Percentiles rank a stretch among this genome's conserved stretches.
Evolutionary conservation across 345 rosid genomes (phyloP).

Genomic region (Moricandia arvensis): DNA sequence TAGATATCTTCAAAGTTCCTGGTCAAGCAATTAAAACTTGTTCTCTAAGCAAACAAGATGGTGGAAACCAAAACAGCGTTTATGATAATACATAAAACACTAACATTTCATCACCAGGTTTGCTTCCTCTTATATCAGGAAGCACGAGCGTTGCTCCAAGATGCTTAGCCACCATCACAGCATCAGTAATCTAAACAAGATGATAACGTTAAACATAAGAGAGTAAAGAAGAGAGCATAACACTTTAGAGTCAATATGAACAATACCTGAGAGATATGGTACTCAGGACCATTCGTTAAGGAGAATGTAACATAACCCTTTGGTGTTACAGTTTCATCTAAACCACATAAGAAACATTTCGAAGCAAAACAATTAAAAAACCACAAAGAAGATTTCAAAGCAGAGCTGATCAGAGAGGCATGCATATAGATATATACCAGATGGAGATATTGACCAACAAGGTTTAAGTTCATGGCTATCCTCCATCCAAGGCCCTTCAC

Average conservation of each 20-base stretch:
- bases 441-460: conserved; percentile 62
- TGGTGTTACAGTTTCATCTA: conserved; percentile 38
- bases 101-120: conserved; percentile 83
- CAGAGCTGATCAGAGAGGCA: neutral
- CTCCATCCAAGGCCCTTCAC: conserved; percentile 66
- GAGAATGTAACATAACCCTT: conserved; percentile 89
- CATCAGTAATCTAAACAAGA: conserved; percentile 65
- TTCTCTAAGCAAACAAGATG: neutral
- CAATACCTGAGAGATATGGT: conserved; percentile 93
- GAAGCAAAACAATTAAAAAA: neutral
- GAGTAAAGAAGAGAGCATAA: neutral
- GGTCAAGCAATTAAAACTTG: conserved; percentile 12
- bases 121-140: conserved; percentile 93
- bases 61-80: neutral
- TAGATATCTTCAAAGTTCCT: conserved; percentile 93
- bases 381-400: neutral
- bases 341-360: conserved; percentile 14
- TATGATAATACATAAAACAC: conserved; percentile 13
- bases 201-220: neutral
- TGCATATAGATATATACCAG: conserved; percentile 41
- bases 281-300: conserved; percentile 91
- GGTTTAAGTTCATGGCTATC: conserved; percentile 57
- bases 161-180: conserved; percentile 75
- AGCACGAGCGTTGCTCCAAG: conserved; percentile 80
- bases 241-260: neutral